phyloP scores from a whole-genome alignment of 345 rosid species.

The Salix koriyanagi region DNA sequence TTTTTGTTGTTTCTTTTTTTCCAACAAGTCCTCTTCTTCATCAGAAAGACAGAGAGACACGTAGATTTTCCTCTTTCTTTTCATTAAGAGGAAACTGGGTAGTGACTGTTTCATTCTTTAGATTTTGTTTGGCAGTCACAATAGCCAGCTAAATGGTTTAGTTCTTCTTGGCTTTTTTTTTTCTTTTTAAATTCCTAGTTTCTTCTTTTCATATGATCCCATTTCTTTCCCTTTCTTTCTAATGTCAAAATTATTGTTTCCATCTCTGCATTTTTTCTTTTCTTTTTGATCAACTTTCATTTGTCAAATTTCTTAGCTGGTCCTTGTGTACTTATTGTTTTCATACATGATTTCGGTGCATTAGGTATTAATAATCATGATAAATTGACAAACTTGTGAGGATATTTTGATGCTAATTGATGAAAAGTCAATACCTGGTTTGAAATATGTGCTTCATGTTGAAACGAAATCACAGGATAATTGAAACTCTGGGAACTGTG shows the following conservation, averaged over 20 bases:
- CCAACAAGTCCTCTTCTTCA: not conserved
- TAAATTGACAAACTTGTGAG: not conserved
- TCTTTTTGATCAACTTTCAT: not conserved
- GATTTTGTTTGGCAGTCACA: not conserved
- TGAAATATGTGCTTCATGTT: not conserved
- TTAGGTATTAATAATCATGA: not conserved
- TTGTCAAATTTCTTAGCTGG: not conserved
- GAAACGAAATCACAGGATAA: not conserved
- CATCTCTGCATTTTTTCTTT: not conserved
- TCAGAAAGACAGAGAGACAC: not conserved
- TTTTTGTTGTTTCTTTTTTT: not conserved
- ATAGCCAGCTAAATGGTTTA: not conserved
- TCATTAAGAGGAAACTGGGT: not conserved
- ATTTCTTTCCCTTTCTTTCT: not conserved
- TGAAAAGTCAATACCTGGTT: not conserved
- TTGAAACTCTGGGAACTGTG: not conserved
- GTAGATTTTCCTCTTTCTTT: not conserved
- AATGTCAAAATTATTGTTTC: not conserved
- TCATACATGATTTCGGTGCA: not conserved
- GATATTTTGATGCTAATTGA: not conserved
- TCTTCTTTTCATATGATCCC: not conserved
- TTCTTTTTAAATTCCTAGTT: not conserved
- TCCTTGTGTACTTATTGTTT: not conserved
- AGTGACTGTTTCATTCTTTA: not conserved
- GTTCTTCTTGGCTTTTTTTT: not conserved